Percentiles rank a stretch among this genome's conserved stretches.
These are phyloP conservation scores for Rhinocladiella mackenziei DNA, from an alignment of 2,329 filamentous ascomycete genomes.

Conservation along the genomic window DNA sequence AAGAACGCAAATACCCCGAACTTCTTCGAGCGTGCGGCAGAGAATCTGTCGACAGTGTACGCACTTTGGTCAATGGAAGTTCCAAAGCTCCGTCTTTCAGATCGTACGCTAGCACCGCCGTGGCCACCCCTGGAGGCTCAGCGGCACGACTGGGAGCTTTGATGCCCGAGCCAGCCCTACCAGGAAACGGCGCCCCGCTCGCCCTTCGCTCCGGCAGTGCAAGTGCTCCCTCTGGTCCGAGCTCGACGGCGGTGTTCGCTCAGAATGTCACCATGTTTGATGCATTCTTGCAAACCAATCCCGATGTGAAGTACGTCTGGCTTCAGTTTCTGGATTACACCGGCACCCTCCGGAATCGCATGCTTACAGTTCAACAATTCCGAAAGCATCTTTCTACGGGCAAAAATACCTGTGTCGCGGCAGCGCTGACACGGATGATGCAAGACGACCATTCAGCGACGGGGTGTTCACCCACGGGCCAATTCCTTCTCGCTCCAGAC, in stretches of 20 bases:
- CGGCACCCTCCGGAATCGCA: conserved; percentile 61
- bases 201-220: conserved; percentile 9
- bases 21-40: conserved; percentile 27
- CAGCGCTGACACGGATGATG: conserved; percentile 61
- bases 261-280: conserved; percentile 34
- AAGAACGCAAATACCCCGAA: conserved; percentile 32
- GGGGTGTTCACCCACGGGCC: conserved; percentile 56
- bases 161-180: conserved; percentile 4
- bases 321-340: conserved; percentile 77
- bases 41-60: conserved; percentile 21
- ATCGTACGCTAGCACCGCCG: conserved; percentile 23
- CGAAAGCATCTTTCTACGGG: conserved; percentile 45
- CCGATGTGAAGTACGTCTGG: conserved; percentile 61
- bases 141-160: conserved; percentile 13
- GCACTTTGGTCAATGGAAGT: conserved; percentile 27
- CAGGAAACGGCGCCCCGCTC: conserved; percentile 4
- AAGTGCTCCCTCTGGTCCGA: conserved; percentile 13
- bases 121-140: conserved; percentile 9
- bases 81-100: conserved; percentile 23
- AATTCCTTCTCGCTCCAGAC: conserved; percentile 65
- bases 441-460: conserved; percentile 61
- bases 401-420: conserved; percentile 58
- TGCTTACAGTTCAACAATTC: conserved; percentile 62
- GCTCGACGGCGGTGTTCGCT: conserved; percentile 14
- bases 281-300: conserved; percentile 49